phyloP scores from a whole-genome alignment of 2,329 filamentous ascomycete genomes.

The Ophiostoma ips region DNA sequence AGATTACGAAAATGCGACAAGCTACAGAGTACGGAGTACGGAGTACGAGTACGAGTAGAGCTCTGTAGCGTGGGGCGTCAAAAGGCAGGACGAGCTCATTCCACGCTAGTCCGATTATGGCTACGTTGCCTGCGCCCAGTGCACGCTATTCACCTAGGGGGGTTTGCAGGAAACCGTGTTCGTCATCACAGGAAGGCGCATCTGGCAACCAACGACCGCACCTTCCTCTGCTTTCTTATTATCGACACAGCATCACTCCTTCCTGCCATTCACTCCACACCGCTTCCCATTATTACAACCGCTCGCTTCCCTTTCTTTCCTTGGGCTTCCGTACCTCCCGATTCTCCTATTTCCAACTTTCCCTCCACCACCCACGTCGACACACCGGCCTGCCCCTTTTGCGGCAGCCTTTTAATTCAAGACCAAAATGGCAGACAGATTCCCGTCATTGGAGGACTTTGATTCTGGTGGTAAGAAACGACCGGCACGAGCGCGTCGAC shows the following conservation, averaged over 20 bases:
- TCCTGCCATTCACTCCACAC: background rate
- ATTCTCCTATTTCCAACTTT: background rate
- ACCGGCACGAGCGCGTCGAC: background rate
- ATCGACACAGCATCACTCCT: background rate
- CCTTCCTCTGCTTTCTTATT: background rate
- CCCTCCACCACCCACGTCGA: background rate
- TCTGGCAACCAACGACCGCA: background rate
- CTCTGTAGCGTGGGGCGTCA: too few species aligned
- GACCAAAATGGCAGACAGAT: conserved; percentile 55
- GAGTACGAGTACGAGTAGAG: too few species aligned
- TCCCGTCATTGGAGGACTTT: conserved; percentile 68
- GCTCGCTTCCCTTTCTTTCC: background rate
- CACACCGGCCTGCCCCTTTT: background rate
- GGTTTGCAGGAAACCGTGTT: background rate
- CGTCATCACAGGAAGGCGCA: conserved; percentile 4
- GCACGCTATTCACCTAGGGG: background rate
- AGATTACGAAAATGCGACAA: conserved; percentile 1
- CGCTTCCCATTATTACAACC: background rate
- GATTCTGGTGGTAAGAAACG: conserved; percentile 43
- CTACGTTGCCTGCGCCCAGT: background rate
- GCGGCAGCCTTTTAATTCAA: background rate
- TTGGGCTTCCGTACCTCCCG: background rate
- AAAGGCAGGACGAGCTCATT: too few species aligned
- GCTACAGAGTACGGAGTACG: background rate
- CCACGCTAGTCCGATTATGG: background rate